A percentile compares a stretch with the other conserved stretches of the same genome.
These are phyloP conservation scores for Tetrapisispora taiwanensis DNA, from an alignment of 805 yeast species.

Conservation along the genomic window DNA sequence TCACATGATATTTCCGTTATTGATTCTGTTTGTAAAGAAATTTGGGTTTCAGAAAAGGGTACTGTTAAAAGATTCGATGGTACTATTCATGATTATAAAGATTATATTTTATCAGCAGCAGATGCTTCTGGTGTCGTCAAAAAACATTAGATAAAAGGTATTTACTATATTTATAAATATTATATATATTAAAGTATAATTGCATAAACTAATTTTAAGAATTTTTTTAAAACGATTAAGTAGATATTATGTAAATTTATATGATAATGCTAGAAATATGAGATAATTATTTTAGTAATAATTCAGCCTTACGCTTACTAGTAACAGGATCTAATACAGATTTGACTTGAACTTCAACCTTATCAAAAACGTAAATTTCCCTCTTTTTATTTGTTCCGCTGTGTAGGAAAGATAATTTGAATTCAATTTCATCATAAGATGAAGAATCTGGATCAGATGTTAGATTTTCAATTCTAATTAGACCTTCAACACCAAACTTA, in stretches of 20 bases:
- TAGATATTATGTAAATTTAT: background rate
- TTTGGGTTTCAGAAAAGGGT: constrained; percentile 91
- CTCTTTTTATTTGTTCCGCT: constrained; percentile 37
- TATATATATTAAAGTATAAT: background rate
- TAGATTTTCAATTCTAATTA: constrained; percentile 71
- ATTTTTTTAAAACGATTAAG: background rate
- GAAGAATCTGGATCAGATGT: constrained; percentile 54
- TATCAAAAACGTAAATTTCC: constrained; percentile 67
- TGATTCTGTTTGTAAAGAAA: constrained; percentile 79
- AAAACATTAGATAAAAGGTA: constrained; percentile 41
- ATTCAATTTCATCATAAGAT: constrained; percentile 67
- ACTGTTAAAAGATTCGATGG: constrained; percentile 72
- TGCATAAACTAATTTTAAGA: background rate
- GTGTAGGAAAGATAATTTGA: constrained; percentile 47
- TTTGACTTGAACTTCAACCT: constrained; percentile 71
- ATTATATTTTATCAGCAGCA: constrained; percentile 71
- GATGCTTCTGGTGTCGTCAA: constrained; percentile 85
- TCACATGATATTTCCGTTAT: constrained; percentile 94
- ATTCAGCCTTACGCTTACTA: constrained; percentile 85
- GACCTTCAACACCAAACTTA: constrained; percentile 89
- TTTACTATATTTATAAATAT: no score
- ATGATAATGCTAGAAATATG: background rate
- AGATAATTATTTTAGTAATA: constrained; percentile 40
- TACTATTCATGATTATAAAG: constrained; percentile 77
- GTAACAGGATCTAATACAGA: constrained; percentile 77